Evolutionary conservation across 1,139 yeast genomes (phyloP).

Genomic region (Candida sojae): DNA sequence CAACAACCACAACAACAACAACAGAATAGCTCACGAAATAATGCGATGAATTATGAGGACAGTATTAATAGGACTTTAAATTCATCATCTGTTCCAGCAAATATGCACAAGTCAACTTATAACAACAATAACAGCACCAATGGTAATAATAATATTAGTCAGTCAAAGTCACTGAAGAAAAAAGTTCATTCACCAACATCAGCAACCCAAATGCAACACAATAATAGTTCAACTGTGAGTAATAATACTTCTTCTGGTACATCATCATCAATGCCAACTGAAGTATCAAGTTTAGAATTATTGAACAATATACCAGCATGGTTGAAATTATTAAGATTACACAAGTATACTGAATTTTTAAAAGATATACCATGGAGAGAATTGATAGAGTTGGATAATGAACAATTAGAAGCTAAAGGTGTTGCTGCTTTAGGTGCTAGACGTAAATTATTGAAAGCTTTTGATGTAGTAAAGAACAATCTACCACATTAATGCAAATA

Average conservation of each 20-base stretch:
- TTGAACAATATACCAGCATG: constrained; percentile 85
- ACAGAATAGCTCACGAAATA: constrained; percentile 4
- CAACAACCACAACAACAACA: constrained; percentile 16
- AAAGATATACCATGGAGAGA: constrained; percentile 78
- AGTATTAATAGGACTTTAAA: constrained; percentile 37
- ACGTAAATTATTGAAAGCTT: constrained; percentile 87
- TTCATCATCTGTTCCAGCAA: constrained; percentile 40
- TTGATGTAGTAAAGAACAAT: constrained; percentile 64
- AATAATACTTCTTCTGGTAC: constrained; percentile 19
- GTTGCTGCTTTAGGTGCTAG: constrained; percentile 95
- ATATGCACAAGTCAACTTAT: constrained; percentile 5
- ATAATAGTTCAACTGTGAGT: constrained; percentile 11
- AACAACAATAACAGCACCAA: constrained; percentile 7
- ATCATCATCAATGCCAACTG: constrained; percentile 56
- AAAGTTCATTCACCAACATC: constrained; percentile 13
- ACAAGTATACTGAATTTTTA: constrained; percentile 87
- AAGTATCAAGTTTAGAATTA: constrained; percentile 63
- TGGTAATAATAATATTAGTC: constrained; percentile 10
- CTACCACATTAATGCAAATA: constrained; percentile 1
- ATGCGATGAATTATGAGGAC: constrained; percentile 30
- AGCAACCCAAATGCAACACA: constrained; percentile 9
- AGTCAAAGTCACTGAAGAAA: constrained; percentile 7
- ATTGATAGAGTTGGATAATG: constrained; percentile 70
- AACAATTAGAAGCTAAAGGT: constrained; percentile 72
- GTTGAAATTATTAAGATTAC: constrained; percentile 86